Conservation (phyloP, 768 basidiomycete species). For the Tremella yokohamensis region DNA sequence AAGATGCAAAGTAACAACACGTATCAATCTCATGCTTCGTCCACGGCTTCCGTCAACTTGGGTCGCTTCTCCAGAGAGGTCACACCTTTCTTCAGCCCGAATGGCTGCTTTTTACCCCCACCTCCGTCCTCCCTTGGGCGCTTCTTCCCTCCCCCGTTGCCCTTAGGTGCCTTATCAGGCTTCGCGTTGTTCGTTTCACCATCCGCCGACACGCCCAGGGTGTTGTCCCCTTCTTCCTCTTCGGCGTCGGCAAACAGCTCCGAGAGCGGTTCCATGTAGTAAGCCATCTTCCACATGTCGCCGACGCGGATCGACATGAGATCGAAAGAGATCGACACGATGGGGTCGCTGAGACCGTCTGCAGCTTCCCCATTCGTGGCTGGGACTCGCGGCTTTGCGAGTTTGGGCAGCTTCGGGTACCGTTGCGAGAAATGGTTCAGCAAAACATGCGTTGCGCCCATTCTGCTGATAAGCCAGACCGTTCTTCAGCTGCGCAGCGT, state of each 20-base stretch:
- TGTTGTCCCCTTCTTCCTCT: slow-evolving; percentile 33
- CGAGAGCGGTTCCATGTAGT: slow-evolving; percentile 70
- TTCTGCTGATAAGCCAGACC: slow-evolving; percentile 55
- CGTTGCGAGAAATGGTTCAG: slow-evolving; percentile 94
- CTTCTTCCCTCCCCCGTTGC: too few relatives aligned
- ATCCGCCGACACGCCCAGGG: slow-evolving; percentile 7
- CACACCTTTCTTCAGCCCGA: too few relatives aligned
- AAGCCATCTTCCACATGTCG: slow-evolving; percentile 80
- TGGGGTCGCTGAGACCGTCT: slow-evolving; percentile 48
- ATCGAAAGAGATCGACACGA: slow-evolving; percentile 77
- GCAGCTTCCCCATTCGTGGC: slow-evolving; percentile 17
- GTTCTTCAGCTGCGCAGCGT: too few relatives aligned
- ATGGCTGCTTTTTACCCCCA: too few relatives aligned
- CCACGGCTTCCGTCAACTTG: too few relatives aligned
- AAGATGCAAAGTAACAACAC: too few relatives aligned
- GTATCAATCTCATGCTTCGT: too few relatives aligned
- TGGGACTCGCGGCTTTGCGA: slow-evolving; percentile 22
- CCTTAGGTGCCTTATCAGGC: neutral
- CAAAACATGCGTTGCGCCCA: slow-evolving; percentile 79
- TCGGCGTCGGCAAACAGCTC: slow-evolving; percentile 49
- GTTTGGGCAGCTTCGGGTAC: slow-evolving; percentile 78
- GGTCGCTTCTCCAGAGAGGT: too few relatives aligned
- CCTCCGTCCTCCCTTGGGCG: too few relatives aligned
- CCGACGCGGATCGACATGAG: slow-evolving; percentile 67
- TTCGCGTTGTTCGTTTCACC: neutral